These are phyloP conservation scores for Phycomyces blakesleeanus DNA, from an alignment of 192 early-diverging fungal species.

Conservation along the genomic window DNA sequence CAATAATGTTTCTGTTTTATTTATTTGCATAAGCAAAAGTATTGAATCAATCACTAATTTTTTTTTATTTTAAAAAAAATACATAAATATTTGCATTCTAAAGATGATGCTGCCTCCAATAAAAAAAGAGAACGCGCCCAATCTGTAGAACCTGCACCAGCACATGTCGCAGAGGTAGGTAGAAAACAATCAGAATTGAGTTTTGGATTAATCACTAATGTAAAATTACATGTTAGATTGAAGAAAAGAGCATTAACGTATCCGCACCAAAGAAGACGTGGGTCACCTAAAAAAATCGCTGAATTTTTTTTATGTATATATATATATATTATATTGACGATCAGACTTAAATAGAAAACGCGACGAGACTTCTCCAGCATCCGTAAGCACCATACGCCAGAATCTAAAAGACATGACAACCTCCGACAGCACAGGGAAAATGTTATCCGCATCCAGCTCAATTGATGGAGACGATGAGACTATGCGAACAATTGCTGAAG, in stretches of 20 bases:
- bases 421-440: conserved; percentile 15
- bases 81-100: too few relatives aligned
- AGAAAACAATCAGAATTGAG: background rate
- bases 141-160: conserved; percentile 27
- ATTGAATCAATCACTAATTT: too few relatives aligned
- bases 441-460: background rate
- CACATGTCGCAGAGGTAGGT: conserved; percentile 16
- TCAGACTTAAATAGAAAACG: conserved; percentile 21
- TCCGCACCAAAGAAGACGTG: conserved; percentile 36
- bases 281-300: background rate
- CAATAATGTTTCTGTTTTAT: too few relatives aligned
- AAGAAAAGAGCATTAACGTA: conserved; percentile 11
- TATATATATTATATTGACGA: background rate
- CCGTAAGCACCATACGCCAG: conserved; percentile 30
- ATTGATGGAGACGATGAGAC: conserved; percentile 11
- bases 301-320: background rate
- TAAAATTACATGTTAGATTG: background rate
- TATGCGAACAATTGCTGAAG: conserved; percentile 17
- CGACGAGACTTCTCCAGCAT: conserved; percentile 11
- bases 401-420: conserved; percentile 37
- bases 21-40: too few relatives aligned
- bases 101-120: conserved; percentile 21
- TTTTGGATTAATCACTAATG: background rate
- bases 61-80: too few relatives aligned
- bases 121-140: conserved; percentile 34